Evolutionary conservation across 305 asterid species (phyloP).

Genomic region (Petunia hybrid): DNA sequence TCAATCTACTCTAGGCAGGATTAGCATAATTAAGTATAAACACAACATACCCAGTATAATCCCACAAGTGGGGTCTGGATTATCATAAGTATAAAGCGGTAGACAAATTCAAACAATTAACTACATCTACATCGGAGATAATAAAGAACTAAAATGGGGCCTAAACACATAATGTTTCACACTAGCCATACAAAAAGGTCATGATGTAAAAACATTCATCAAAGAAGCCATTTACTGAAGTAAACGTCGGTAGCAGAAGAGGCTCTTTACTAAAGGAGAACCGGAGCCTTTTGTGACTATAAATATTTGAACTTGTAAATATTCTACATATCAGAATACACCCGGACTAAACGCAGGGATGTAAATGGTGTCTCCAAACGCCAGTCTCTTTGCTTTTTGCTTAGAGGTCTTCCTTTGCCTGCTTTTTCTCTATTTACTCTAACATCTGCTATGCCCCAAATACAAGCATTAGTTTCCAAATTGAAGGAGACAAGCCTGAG

Average conservation of each 20-base stretch:
- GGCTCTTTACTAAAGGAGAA: neutral
- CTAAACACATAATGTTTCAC: neutral
- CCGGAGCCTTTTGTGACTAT: neutral
- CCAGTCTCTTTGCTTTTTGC: conserved; percentile 90
- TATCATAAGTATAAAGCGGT: too few relatives aligned
- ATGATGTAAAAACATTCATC: too few relatives aligned
- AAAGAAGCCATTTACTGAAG: neutral
- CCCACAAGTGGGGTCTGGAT: too few relatives aligned
- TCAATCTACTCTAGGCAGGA: too few relatives aligned
- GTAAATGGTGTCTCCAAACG: conserved; percentile 69
- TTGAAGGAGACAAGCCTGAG: conserved; percentile 68
- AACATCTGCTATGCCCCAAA: conserved; percentile 87
- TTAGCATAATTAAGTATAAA: too few relatives aligned
- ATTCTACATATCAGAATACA: conserved; percentile 66
- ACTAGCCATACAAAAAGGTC: too few relatives aligned
- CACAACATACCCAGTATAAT: too few relatives aligned
- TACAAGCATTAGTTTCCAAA: conserved; percentile 57
- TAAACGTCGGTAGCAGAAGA: neutral
- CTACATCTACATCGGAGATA: neutral
- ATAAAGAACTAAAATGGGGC: neutral
- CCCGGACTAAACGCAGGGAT: conserved; percentile 64
- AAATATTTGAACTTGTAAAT: neutral
- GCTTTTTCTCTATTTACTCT: conserved; percentile 80
- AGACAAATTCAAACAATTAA: too few relatives aligned
- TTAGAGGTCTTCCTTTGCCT: conserved; percentile 94